Conservation (phyloP, 805 yeast genomes). For the Saturnispora halmiae region DNA sequence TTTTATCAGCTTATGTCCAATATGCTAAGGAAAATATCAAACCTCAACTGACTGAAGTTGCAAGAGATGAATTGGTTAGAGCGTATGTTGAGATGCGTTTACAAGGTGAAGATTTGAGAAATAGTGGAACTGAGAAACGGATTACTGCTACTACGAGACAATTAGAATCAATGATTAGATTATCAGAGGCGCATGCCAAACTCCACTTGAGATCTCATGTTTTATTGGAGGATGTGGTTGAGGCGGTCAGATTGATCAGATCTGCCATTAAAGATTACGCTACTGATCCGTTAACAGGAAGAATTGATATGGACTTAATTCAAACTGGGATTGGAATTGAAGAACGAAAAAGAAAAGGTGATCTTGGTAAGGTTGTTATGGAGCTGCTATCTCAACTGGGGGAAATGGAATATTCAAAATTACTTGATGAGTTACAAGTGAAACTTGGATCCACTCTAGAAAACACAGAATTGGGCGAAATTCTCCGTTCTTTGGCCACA, state of each 20-base stretch:
- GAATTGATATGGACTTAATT: slow-evolving; percentile 93
- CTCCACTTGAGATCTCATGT: slow-evolving; percentile 75
- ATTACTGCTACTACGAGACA: slow-evolving; percentile 98
- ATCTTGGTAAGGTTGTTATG: slow-evolving; percentile 53
- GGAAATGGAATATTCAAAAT: slow-evolving; percentile 47
- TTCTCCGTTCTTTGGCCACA: slow-evolving; percentile 54
- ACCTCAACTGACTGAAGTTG: slow-evolving; percentile 74
- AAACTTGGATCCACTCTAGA: slow-evolving; percentile 57
- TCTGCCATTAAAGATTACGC: slow-evolving; percentile 97
- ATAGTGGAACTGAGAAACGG: slow-evolving; percentile 62
- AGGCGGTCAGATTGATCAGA: slow-evolving; percentile 86
- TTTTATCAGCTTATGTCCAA: slow-evolving; percentile 79
- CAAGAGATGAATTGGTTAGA: slow-evolving; percentile 76
- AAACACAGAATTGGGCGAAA: slow-evolving; percentile 59
- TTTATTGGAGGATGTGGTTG: slow-evolving; percentile 73
- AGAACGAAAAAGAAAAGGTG: slow-evolving; percentile 70
- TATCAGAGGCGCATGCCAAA: slow-evolving; percentile 95
- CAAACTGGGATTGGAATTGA: slow-evolving; percentile 92
- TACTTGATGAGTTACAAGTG: slow-evolving; percentile 57
- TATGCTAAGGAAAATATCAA: slow-evolving; percentile 81
- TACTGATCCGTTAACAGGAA: slow-evolving; percentile 93
- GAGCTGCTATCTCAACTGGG: slow-evolving; percentile 35
- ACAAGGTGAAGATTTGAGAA: slow-evolving; percentile 81
- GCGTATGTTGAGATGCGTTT: slow-evolving; percentile 91
- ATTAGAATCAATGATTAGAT: slow-evolving; percentile 88